These are phyloP conservation scores for Plasmodium knowlesi DNA, from an alignment of 169 alveolate genomes.

Conservation along the genomic window DNA sequence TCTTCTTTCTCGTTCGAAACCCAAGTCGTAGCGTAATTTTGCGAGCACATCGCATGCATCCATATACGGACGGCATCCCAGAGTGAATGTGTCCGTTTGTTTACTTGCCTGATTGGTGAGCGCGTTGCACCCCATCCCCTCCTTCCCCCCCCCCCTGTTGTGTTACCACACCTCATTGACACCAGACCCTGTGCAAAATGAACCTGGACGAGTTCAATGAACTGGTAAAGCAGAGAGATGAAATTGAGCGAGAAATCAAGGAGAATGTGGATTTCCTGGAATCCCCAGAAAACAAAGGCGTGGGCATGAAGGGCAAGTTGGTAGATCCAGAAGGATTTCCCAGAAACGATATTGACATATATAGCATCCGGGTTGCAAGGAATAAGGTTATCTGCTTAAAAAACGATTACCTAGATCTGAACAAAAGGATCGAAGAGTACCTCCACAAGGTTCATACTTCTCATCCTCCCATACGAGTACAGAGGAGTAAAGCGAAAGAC, in stretches of 20 bases:
- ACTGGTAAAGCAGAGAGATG: constrained; percentile 75
- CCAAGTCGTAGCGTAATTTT: neutral
- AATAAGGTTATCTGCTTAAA: constrained; percentile 78
- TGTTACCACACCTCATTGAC: neutral
- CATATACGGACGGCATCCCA: neutral
- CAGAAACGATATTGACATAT: constrained; percentile 80
- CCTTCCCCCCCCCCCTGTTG: neutral
- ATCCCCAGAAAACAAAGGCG: constrained; percentile 80
- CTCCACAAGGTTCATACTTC: constrained; percentile 42
- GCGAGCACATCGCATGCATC: neutral
- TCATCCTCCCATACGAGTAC: constrained; percentile 51
- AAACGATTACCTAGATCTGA: constrained; percentile 74
- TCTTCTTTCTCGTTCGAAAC: neutral
- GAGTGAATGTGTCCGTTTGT: neutral
- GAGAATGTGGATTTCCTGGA: constrained; percentile 77
- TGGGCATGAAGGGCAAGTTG: constrained; percentile 80
- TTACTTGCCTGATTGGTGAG: neutral
- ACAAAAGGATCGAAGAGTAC: constrained; percentile 55
- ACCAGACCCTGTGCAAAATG: neutral
- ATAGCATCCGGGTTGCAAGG: constrained; percentile 81
- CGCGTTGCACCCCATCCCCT: neutral
- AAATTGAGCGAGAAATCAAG: constrained; percentile 80
- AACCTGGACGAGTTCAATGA: constrained; percentile 49
- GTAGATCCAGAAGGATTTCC: constrained; percentile 83
- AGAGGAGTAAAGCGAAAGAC: neutral